These are phyloP conservation scores for Curvularia lunata DNA, from an alignment of 2,329 filamentous ascomycete genomes.

Conservation along the genomic window DNA sequence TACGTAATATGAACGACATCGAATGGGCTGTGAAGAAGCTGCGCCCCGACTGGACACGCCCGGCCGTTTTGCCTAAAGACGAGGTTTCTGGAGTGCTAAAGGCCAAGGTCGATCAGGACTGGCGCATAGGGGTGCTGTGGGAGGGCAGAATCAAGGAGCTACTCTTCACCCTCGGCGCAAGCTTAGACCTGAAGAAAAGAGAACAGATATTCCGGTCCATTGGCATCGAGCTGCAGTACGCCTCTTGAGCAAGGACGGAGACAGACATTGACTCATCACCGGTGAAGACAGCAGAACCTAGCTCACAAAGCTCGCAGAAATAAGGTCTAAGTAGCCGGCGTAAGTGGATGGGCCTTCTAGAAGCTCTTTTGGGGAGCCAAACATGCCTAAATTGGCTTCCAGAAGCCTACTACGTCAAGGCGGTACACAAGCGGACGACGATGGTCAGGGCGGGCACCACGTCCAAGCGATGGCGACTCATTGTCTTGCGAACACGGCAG, in stretches of 20 bases:
- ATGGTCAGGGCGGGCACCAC: constrained; percentile 12
- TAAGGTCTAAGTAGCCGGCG: no score
- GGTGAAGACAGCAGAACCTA: constrained; percentile 14
- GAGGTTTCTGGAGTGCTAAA: constrained; percentile 88
- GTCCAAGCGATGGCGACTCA: constrained; percentile 22
- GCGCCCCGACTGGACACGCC: constrained; percentile 50
- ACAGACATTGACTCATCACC: constrained; percentile 14
- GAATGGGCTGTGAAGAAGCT: constrained; percentile 55
- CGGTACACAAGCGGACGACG: constrained; percentile 18
- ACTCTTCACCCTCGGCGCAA: constrained; percentile 87
- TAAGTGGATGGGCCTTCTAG: constrained; percentile 25
- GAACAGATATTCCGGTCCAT: constrained; percentile 79
- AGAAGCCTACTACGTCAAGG: constrained; percentile 26
- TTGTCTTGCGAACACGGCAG: constrained; percentile 27
- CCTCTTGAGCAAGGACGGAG: constrained; percentile 63
- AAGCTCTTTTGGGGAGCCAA: constrained; percentile 19
- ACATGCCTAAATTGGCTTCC: constrained; percentile 25
- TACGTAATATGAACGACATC: constrained; percentile 51
- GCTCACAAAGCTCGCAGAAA: constrained; percentile 1
- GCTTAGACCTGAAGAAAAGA: constrained; percentile 76
- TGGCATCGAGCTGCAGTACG: constrained; percentile 82
- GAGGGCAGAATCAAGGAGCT: constrained; percentile 92
- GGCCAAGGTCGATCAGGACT: constrained; percentile 85
- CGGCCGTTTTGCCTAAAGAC: constrained; percentile 56
- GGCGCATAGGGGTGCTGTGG: constrained; percentile 86